These are phyloP conservation scores for Fusarium musae DNA, from an alignment of 2,329 filamentous ascomycete species.

Conservation along the genomic window DNA sequence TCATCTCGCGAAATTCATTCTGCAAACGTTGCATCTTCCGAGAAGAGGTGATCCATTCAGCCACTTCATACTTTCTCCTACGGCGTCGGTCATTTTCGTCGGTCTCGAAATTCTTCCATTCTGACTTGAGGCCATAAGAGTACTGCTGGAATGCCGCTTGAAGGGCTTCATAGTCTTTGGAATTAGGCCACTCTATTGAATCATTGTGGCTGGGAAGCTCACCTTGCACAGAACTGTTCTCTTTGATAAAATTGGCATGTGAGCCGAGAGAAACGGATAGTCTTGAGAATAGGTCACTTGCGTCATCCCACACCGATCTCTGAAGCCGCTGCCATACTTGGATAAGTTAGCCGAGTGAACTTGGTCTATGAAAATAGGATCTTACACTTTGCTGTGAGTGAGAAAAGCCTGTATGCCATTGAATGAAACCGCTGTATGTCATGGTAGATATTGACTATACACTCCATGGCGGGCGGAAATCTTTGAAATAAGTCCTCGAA, in stretches of 20 bases:
- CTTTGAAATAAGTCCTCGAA: neutral
- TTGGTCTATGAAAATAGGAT: accelerated
- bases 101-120: neutral
- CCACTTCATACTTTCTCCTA: neutral
- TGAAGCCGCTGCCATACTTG: too few relatives aligned
- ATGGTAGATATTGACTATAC: neutral
- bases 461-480: neutral
- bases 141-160: neutral
- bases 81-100: neutral
- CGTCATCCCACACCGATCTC: too few relatives aligned
- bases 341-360: too few relatives aligned
- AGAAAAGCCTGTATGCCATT: neutral
- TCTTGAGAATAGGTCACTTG: accelerated
- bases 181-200: accelerated
- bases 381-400: neutral
- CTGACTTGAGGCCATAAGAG: neutral
- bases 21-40: neutral
- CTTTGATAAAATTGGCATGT: too few relatives aligned
- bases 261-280: too few relatives aligned
- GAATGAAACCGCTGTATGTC: neutral
- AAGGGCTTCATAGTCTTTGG: accelerated
- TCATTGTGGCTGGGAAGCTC: accelerated
- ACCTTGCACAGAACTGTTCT: too few relatives aligned
- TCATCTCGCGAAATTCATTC: neutral
- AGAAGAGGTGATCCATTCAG: neutral